Conservation (phyloP, 306 rosid genomes). For the Trifolium pratense region DNA sequence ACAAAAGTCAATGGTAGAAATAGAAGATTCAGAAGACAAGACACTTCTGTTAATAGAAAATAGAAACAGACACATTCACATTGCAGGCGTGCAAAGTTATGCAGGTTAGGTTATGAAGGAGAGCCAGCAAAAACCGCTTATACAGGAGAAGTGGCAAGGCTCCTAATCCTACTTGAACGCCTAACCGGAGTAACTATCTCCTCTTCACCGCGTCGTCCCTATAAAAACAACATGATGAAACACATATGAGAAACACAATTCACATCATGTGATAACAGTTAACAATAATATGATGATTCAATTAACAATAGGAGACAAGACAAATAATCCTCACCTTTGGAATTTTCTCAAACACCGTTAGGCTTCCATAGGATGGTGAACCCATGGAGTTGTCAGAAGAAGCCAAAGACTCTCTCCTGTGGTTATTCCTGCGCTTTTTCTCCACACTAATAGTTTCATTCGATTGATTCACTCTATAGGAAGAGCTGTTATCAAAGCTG, state of each 20-base stretch:
- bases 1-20: constrained; percentile 9
- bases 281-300: neutral
- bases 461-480: constrained; percentile 24
- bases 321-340: constrained; percentile 53
- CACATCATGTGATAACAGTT: neutral
- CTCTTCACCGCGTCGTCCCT: constrained; percentile 62
- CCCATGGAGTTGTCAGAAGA: constrained; percentile 67
- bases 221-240: constrained; percentile 1
- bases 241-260: constrained; percentile 18
- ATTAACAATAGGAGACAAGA: neutral
- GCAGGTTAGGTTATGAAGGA: constrained; percentile 25
- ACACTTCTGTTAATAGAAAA: constrained; percentile 38
- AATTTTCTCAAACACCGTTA: constrained; percentile 75
- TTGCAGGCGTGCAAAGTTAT: neutral
- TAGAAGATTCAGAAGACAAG: constrained; percentile 42
- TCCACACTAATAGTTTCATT: constrained; percentile 59
- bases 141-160: constrained; percentile 56
- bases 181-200: constrained; percentile 78
- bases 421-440: constrained; percentile 51
- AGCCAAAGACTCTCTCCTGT: constrained; percentile 77
- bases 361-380: constrained; percentile 77
- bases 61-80: constrained; percentile 8
- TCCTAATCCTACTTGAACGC: constrained; percentile 79
- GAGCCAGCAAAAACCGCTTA: constrained; percentile 31
- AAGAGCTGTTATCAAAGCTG: constrained; percentile 60